A percentile compares a stretch with the other conserved stretches of the same genome.
These are phyloP conservation scores for Aeschynomene evenia DNA, from an alignment of 306 rosid genomes.

Conservation along the genomic window DNA sequence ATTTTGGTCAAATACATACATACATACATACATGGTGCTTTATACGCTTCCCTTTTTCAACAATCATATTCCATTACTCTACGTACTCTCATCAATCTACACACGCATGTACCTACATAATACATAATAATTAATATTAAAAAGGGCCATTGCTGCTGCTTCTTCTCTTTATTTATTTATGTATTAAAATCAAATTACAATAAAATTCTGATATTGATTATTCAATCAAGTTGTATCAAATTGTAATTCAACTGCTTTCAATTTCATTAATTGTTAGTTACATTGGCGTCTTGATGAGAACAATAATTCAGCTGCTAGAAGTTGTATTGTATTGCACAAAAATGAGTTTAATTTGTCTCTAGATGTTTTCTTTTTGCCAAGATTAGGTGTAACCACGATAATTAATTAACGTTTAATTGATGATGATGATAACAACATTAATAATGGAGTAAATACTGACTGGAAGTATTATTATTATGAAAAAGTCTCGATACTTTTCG, in stretches of 20 bases:
- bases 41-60: not conserved
- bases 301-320: not conserved
- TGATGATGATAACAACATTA: not conserved
- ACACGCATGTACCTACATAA: constrained; percentile 2
- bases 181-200: no score
- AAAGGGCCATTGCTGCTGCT: not conserved
- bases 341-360: not conserved
- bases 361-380: not conserved
- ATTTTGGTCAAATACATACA: constrained; percentile 6
- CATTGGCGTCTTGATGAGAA: not conserved
- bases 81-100: not conserved
- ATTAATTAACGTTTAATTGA: not conserved
- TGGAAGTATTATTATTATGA: not conserved
- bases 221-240: not conserved
- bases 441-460: not conserved
- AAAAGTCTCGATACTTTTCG: not conserved
- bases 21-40: no score
- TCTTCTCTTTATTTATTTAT: no score
- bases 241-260: not conserved
- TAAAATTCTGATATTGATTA: no score
- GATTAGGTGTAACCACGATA: not conserved
- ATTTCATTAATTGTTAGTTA: not conserved
- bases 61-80: constrained; percentile 12
- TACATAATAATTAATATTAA: no score
- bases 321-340: not conserved